Base-by-base conservation (phyloP, 768 basidiomycete species). In the Suillus discolor region DNA sequence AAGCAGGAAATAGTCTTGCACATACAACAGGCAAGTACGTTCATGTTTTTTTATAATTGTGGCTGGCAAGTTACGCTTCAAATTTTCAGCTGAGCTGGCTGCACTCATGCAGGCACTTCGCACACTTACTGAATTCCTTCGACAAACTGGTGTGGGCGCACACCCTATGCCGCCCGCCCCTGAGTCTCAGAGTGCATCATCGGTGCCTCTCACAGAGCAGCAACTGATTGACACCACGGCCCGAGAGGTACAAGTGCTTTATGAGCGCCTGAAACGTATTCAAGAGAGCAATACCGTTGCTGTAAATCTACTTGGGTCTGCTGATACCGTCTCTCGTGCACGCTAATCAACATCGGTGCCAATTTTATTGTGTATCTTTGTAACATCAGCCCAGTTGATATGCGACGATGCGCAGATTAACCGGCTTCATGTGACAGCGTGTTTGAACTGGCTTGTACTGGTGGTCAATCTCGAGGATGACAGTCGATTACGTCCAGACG, bases 71-170 rank as follows among this genome's bases (percentile, higher is more conserved):
- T 41, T 41, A 60, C 38, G 23, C 36, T 59, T 25, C 25, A 18
- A 31, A 6, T n/a, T 34, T 67, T 2, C 67, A 87, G 88, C 80
- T 31, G 80, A 87, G 66, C 73, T 89, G 60, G 73, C 73, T 0
- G 74, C 82, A 0, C 81, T 90, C n/a, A 84, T 84, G 62, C 84
- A 87, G 68, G 78, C 81, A 18, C 67, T 89, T 1, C 77, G 80
- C 15, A 62, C 76, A 1, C 78, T 89, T 13, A 75, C 79, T 6
- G 83, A 88, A 12, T 67, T 83, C 41, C 77, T 91, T 67, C 81
- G 84, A 2, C 80, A 85, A 61, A 83, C 85, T 0, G 90, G 90
- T n/a, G 82, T 91, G 16, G 90, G 89, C 2, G 89, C 87, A 2
- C 81, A 89, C 57, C 89, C 90, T 1, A 68, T 88, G 12, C 74